Conservation (phyloP, 1,284 basidiomycete genomes). For the Filobasidium uniguttulatum region DNA sequence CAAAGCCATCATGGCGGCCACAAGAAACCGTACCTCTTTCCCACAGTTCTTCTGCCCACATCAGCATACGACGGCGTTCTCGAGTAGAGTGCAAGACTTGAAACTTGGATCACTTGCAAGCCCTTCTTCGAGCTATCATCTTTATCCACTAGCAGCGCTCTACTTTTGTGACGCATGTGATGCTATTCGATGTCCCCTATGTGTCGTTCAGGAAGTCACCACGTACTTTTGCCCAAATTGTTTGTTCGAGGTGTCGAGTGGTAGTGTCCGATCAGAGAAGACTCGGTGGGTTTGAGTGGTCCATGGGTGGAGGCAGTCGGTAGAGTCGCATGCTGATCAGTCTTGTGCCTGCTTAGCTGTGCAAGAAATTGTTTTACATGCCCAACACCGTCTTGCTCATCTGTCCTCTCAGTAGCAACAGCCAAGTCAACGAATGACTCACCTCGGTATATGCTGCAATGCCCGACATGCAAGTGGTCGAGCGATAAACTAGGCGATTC, state of each 20-base stretch:
- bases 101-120: conserved; percentile 60
- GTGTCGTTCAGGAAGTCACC: conserved; percentile 81
- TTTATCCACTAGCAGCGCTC: conserved; percentile 68
- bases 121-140: conserved; percentile 55
- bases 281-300: conserved; percentile 50
- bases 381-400: conserved; percentile 60
- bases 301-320: background rate
- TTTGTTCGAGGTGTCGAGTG: conserved; percentile 94
- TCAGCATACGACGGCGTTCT: conserved; percentile 14
- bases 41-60: conserved; percentile 36
- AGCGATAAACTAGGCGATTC: conserved; percentile 76
- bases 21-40: too few relatives aligned
- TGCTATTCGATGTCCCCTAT: conserved; percentile 78
- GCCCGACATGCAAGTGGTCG: conserved; percentile 89
- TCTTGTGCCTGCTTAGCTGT: conserved; percentile 50
- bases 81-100: conserved; percentile 36
- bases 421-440: conserved; percentile 58
- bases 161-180: conserved; percentile 99
- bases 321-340: background rate
- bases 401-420: conserved; percentile 73
- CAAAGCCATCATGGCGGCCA: too few relatives aligned
- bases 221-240: conserved; percentile 98
- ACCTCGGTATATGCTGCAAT: conserved; percentile 79
- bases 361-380: conserved; percentile 95
- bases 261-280: conserved; percentile 88